Conservation (phyloP, 2,329 filamentous ascomycete genomes). For the Clonostachys rosea region DNA sequence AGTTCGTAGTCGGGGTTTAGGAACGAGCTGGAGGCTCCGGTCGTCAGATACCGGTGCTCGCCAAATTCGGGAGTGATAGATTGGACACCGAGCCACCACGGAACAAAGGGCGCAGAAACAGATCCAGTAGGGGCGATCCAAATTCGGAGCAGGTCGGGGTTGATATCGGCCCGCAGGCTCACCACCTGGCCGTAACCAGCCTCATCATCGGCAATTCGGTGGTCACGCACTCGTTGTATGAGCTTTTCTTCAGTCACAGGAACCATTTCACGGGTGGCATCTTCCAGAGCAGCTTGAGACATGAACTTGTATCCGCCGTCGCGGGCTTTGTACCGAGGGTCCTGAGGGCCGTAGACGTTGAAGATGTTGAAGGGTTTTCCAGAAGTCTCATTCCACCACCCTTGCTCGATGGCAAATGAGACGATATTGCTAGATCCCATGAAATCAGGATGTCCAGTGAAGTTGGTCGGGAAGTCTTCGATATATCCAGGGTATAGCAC, state of each 20-base stretch:
- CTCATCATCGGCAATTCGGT: conserved; percentile 16
- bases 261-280: conserved; percentile 27
- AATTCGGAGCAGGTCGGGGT: conserved; percentile 13
- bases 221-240: conserved; percentile 24
- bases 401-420: conserved; percentile 15
- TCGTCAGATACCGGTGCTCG: conserved; percentile 17
- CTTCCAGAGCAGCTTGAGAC: conserved; percentile 15
- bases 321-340: conserved; percentile 10
- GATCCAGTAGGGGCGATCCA: conserved; percentile 17
- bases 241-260: conserved; percentile 44
- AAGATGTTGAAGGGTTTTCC: conserved; percentile 17
- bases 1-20: conserved; percentile 15
- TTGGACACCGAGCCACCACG: conserved; percentile 17
- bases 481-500: conserved; percentile 19
- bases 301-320: conserved; percentile 21
- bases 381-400: conserved; percentile 14
- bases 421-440: conserved; percentile 17
- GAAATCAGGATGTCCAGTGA: conserved; percentile 9
- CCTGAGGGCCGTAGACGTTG: conserved; percentile 13
- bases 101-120: conserved; percentile 16
- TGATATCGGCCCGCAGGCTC: conserved; percentile 8
- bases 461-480: conserved; percentile 16
- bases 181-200: conserved; percentile 19
- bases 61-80: conserved; percentile 15
- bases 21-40: conserved; percentile 14